These are phyloP conservation scores for Dalbergia oliveri DNA, from an alignment of 306 rosid species.

Conservation along the genomic window DNA sequence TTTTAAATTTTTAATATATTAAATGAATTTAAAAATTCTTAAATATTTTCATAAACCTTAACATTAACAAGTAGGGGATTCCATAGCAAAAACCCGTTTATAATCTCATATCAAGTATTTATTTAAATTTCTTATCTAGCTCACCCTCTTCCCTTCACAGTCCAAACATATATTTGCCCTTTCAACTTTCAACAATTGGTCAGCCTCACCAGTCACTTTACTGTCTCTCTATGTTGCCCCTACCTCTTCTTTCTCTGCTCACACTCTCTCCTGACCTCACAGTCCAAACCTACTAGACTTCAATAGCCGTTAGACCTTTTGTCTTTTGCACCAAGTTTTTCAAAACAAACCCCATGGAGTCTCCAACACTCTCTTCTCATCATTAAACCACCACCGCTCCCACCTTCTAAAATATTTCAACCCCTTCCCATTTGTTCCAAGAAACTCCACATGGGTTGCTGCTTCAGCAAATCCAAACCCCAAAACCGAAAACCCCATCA, in stretches of 20 bases:
- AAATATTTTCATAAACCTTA: no score
- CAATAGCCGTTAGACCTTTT: slow-evolving; percentile 62
- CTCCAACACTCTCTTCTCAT: slow-evolving; percentile 40
- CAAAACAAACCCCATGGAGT: slow-evolving; percentile 40
- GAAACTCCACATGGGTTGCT: slow-evolving; percentile 82
- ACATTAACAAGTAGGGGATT: no score
- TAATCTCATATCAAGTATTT: no score
- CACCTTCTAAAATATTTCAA: slow-evolving; percentile 39
- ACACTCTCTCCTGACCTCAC: not conserved
- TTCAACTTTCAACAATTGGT: no score
- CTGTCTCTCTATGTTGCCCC: not conserved
- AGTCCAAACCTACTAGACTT: slow-evolving; percentile 38
- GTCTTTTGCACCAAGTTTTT: slow-evolving; percentile 39
- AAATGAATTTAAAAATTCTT: no score
- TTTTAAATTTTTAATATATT: no score
- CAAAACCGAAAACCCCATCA: slow-evolving; percentile 47
- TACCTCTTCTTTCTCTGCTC: not conserved
- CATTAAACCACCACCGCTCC: not conserved
- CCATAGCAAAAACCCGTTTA: no score
- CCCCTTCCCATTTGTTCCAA: slow-evolving; percentile 28
- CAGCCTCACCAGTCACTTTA: no score
- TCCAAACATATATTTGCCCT: no score
- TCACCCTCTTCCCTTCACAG: no score
- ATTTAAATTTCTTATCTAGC: no score
- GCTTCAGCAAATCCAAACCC: slow-evolving; percentile 63